Base-by-base conservation (phyloP, 1,284 basidiomycete species). In the Cutaneotrichosporon sp. region DNA sequence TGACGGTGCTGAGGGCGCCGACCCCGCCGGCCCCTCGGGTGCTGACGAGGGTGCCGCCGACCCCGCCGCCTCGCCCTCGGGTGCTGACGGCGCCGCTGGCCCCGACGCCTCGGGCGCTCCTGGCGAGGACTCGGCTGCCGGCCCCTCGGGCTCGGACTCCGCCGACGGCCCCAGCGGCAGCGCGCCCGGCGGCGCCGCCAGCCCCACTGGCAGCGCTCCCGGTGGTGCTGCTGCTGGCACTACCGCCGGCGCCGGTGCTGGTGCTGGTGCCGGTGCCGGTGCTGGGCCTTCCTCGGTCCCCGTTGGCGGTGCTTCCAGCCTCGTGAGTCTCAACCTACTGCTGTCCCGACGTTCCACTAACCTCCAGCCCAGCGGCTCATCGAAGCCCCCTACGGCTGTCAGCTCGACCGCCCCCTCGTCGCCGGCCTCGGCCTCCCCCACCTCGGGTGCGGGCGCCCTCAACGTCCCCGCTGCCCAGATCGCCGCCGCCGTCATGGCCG, bases 401-500 rank as follows among this genome's bases (percentile, higher is more conserved):
- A n/a, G n/a, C n/a, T 24, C 45, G 18, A 22, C 36, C 25, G 38
- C 27, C 54, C 16, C 51, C 34, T 25, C 51, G 9, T 38, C 51
- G n/a, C 20, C 33, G 11, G 31, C 22, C 13, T 18, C 13, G 2
- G 16, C 38, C 27, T 14, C 43, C 36, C 1, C 31, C 36, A 13
- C 31, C 13, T n/a, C 33, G 8, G 51, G 16, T 45, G 38, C 34
- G 25, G 25, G 8, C 14, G 42, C 24, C 2, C 22, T 45, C 38
- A 20, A 45, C 42, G 7, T 55, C 25, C 54, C 38, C 31, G 54
- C 27, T 18, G 29, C 27, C 29, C 31, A 45, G 29, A 31, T 56
- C 43, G 54, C 54, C 18, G 54, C 54, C 4, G 43, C 20, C 45
- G 43, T 56, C 25, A 18, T 56, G 16, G 54, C 43, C 29, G 54